A percentile compares a stretch with the other conserved stretches of the same genome.
Conservation (phyloP, 1,139 yeast genomes). For the Hemisphaericaspora xylanilytica region DNA sequence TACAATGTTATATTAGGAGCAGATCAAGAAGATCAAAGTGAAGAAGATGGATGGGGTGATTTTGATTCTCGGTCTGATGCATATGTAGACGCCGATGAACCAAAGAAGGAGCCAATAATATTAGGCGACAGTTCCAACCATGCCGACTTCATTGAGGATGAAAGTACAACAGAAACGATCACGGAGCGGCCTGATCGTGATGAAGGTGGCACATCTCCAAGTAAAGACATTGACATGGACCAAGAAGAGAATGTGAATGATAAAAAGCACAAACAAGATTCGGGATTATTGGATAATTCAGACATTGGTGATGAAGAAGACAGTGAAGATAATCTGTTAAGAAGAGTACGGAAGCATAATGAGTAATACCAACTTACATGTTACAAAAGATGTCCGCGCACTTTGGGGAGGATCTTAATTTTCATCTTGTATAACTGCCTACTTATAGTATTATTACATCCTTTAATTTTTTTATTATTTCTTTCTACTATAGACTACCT, state of each 20-base stretch:
- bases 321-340: constrained; percentile 25
- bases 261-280: constrained; percentile 4
- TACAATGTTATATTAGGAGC: constrained; percentile 49
- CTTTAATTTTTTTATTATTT: constrained; percentile 13
- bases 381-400: too few species aligned
- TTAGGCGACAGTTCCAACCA: constrained; percentile 39
- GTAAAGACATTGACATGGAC: constrained; percentile 3
- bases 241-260: neutral
- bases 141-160: constrained; percentile 31
- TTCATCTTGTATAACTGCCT: neutral
- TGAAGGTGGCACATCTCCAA: constrained; percentile 12
- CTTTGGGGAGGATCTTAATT: neutral
- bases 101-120: constrained; percentile 24
- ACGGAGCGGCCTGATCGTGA: constrained; percentile 18
- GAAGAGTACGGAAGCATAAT: constrained; percentile 42
- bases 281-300: constrained; percentile 27
- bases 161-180: constrained; percentile 18
- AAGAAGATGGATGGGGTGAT: constrained; percentile 19
- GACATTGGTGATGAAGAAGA: constrained; percentile 37
- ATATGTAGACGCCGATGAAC: constrained; percentile 32
- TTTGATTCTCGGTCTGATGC: constrained; percentile 38
- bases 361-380: constrained; percentile 14
- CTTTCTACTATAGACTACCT: constrained; percentile 50
- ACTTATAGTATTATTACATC: neutral
- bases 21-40: constrained; percentile 22